Conservation (phyloP, 371 early-diverging fungal species). For the Polyrhizophydium stewartii region DNA sequence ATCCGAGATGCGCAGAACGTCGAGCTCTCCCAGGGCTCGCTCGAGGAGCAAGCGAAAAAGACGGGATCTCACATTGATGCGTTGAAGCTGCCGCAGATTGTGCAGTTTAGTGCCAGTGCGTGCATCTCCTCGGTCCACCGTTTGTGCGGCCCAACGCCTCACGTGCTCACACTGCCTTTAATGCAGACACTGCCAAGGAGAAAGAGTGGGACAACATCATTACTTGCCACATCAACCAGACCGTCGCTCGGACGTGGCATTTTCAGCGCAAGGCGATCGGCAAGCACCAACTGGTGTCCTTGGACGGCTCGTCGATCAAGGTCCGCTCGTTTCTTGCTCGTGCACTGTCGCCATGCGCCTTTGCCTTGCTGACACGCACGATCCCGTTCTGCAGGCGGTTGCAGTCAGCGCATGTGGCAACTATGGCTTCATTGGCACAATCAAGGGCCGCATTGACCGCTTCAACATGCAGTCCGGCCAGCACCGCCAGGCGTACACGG, state of each 20-base stretch:
- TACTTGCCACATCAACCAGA: slow-evolving; percentile 74
- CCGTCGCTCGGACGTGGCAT: slow-evolving; percentile 77
- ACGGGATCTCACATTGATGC: slow-evolving; percentile 54
- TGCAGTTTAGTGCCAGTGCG: slow-evolving; percentile 64
- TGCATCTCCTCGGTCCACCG: neutral
- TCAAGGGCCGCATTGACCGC: slow-evolving; percentile 75
- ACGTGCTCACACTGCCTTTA: neutral
- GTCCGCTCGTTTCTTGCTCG: slow-evolving; percentile 18
- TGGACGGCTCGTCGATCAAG: slow-evolving; percentile 63
- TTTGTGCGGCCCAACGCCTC: neutral
- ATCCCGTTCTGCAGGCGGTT: slow-evolving; percentile 37
- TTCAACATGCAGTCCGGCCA: slow-evolving; percentile 94
- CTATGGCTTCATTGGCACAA: slow-evolving; percentile 82
- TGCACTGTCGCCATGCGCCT: neutral
- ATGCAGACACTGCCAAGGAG: slow-evolving; percentile 51
- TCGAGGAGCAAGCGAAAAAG: slow-evolving; percentile 63
- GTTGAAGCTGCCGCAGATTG: slow-evolving; percentile 68
- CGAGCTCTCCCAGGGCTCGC: slow-evolving; percentile 75
- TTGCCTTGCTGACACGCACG: slow-evolving; percentile 2
- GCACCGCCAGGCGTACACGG: slow-evolving; percentile 48
- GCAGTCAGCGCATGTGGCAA: slow-evolving; percentile 87
- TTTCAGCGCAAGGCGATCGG: slow-evolving; percentile 72
- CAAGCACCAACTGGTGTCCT: slow-evolving; percentile 54
- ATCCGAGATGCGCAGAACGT: slow-evolving; percentile 77
- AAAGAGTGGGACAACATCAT: slow-evolving; percentile 89